These are phyloP conservation scores for Hypoxylon subgilvum DNA, from an alignment of 495 filamentous ascomycete species.

Conservation along the genomic window DNA sequence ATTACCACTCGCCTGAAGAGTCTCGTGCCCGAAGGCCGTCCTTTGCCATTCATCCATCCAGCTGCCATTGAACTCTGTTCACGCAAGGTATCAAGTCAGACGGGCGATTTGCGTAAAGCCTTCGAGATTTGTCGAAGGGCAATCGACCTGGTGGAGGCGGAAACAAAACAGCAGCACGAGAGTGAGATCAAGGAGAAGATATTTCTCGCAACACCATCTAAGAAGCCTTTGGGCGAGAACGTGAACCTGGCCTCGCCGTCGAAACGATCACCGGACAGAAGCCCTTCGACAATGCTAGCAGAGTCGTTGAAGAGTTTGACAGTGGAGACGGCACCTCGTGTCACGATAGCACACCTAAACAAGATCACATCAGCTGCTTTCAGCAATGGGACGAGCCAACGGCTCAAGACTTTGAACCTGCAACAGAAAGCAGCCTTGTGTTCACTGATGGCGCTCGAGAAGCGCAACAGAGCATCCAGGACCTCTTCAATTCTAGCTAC, in stretches of 20 bases:
- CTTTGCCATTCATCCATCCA: constrained; percentile 88
- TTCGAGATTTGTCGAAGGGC: constrained; percentile 92
- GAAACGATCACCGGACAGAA: constrained; percentile 49
- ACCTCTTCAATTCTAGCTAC: constrained; percentile 55
- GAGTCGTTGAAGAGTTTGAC: constrained; percentile 66
- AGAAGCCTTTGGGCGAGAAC: constrained; percentile 53
- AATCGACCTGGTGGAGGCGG: constrained; percentile 85
- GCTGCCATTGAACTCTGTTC: constrained; percentile 90
- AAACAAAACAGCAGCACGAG: constrained; percentile 71
- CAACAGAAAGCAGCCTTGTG: constrained; percentile 97
- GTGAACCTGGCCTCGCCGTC: constrained; percentile 55
- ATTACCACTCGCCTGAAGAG: constrained; percentile 82
- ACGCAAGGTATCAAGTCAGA: constrained; percentile 91
- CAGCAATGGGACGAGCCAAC: constrained; percentile 79
- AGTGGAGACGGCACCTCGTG: constrained; percentile 80
- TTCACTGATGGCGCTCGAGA: constrained; percentile 81
- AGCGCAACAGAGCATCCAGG: constrained; percentile 55
- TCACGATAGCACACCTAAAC: constrained; percentile 86
- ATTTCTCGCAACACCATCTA: constrained; percentile 54
- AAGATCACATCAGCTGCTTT: constrained; percentile 86
- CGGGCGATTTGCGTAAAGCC: constrained; percentile 91
- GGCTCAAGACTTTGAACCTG: constrained; percentile 84
- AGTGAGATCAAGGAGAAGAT: constrained; percentile 58
- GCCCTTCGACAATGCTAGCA: constrained; percentile 42
- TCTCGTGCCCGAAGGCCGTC: constrained; percentile 65